Percentiles rank a stretch among this genome's conserved stretches.
These are phyloP conservation scores for Lepiota brunneoincarnata DNA, from an alignment of 768 basidiomycete genomes.

Conservation along the genomic window DNA sequence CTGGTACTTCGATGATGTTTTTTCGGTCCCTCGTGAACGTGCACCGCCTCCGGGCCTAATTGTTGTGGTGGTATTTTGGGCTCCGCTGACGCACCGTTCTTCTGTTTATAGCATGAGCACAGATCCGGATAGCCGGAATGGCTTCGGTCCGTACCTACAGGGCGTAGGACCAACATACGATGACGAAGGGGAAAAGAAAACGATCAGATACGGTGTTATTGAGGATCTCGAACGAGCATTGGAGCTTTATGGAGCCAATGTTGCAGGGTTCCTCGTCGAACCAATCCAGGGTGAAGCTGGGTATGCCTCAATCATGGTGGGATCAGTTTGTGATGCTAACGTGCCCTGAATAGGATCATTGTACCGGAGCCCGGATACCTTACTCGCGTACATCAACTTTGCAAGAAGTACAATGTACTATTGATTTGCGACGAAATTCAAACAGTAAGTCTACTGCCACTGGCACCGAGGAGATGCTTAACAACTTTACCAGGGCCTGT, in stretches of 20 bases:
- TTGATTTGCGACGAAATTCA: slow-evolving; percentile 99
- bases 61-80: background rate
- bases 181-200: slow-evolving; percentile 38
- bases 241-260: slow-evolving; percentile 73
- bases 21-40: slow-evolving; percentile 1
- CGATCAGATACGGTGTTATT: slow-evolving; percentile 81
- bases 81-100: background rate
- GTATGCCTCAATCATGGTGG: slow-evolving; percentile 38
- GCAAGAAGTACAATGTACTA: slow-evolving; percentile 91
- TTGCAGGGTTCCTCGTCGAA: slow-evolving; percentile 94
- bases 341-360: slow-evolving; percentile 60
- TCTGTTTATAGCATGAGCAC: slow-evolving; percentile 74
- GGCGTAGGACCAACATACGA: slow-evolving; percentile 67
- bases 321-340: slow-evolving; percentile 5
- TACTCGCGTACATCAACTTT: slow-evolving; percentile 69
- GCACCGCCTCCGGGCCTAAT: background rate
- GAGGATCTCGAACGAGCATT: slow-evolving; percentile 83
- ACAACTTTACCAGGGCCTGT: slow-evolving; percentile 59
- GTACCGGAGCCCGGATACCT: slow-evolving; percentile 91
- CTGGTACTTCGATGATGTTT: slow-evolving; percentile 6
- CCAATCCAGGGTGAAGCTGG: slow-evolving; percentile 99
- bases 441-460: slow-evolving; percentile 51
- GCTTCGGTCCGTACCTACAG: slow-evolving; percentile 89
- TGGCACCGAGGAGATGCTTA: background rate
- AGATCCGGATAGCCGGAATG: slow-evolving; percentile 82